A percentile compares a stretch with the other conserved stretches of the same genome.
Conservation (phyloP, 1,284 basidiomycete species). For the Marasmius oreades region DNA sequence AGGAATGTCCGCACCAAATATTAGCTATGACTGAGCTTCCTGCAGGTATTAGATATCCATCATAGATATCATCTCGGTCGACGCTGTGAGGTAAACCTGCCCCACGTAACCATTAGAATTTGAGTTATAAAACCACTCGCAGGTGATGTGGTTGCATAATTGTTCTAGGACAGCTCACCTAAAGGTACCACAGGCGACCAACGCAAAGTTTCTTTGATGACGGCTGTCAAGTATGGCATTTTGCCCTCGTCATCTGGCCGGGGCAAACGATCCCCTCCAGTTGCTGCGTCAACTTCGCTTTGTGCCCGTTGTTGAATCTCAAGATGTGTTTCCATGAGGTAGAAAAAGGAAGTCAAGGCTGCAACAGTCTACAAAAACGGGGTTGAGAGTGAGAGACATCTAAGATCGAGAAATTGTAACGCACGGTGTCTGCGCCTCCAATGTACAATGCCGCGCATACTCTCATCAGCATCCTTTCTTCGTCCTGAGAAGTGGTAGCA, state of each 20-base stretch:
- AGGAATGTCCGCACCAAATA: neutral
- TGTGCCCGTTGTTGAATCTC: conserved; percentile 30
- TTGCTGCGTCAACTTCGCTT: conserved; percentile 31
- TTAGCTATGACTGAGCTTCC: conserved; percentile 1
- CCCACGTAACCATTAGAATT: neutral
- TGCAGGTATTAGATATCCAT: conserved; percentile 6
- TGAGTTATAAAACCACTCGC: neutral
- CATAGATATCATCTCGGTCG: conserved; percentile 6
- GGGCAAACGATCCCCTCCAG: conserved; percentile 30
- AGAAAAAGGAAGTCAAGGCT: conserved; percentile 8
- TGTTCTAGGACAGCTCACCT: neutral
- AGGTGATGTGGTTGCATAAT: no score
- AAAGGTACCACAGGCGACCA: conserved; percentile 1
- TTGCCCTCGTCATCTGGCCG: conserved; percentile 24
- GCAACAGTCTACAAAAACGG: neutral
- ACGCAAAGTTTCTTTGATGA: conserved; percentile 13
- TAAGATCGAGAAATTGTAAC: neutral
- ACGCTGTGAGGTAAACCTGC: conserved; percentile 1
- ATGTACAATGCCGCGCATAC: neutral
- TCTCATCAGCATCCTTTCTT: neutral
- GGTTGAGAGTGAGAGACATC: no score
- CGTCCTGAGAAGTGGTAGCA: neutral
- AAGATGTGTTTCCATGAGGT: conserved; percentile 19
- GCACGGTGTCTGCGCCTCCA: conserved; percentile 2
- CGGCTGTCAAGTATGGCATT: conserved; percentile 32